Percentiles rank a stretch among this genome's conserved stretches.
Evolutionary conservation across 441 rosid species (phyloP).

Genomic region (Isatis lusitanica): DNA sequence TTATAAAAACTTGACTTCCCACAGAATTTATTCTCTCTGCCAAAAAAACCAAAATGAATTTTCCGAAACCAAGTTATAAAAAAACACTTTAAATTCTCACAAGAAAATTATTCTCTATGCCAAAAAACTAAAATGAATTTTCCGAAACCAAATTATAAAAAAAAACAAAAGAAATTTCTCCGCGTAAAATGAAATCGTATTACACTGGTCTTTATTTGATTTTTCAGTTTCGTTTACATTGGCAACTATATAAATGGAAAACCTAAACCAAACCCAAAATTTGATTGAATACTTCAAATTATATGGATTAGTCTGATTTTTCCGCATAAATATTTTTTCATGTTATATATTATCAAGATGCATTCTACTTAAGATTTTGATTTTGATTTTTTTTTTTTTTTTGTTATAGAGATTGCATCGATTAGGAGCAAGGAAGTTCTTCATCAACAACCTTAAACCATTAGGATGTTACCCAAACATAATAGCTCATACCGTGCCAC

Average conservation of each 20-base stretch:
- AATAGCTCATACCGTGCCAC: neutral
- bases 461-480: constrained; percentile 34
- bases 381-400: neutral
- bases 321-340: no score
- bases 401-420: constrained; percentile 26
- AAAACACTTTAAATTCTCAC: no score
- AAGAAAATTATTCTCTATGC: no score
- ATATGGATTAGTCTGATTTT: neutral
- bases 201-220: neutral
- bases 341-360: no score
- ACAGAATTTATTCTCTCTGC: no score
- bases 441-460: constrained; percentile 34
- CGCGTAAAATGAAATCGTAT: neutral
- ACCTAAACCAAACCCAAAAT: neutral
- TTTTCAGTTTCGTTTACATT: neutral
- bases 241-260: neutral
- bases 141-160: no score
- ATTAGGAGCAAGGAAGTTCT: constrained; percentile 33
- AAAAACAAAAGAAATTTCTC: no score
- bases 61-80: no score
- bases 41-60: no score
- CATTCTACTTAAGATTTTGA: neutral
- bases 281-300: neutral
- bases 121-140: no score
- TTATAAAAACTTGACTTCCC: no score